Conservation (phyloP, 1,139 yeast species). For the Blastobotrys malaysiensis region DNA sequence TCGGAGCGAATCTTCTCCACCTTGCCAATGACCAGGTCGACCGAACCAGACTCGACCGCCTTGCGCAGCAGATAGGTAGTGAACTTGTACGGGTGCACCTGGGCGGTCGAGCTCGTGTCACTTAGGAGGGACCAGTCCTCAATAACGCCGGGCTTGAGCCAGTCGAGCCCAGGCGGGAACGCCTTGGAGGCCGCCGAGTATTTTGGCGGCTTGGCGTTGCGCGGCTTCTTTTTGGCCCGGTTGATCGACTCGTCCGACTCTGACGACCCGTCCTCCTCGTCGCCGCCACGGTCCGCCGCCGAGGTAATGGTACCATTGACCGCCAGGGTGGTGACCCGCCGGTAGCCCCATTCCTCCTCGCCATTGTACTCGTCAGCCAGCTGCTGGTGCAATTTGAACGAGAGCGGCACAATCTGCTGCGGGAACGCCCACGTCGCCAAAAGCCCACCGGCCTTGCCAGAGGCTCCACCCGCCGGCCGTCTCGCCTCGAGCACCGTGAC, state of each 20-base stretch:
- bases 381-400: conserved; percentile 81
- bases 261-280: background rate
- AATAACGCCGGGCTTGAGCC: conserved; percentile 69
- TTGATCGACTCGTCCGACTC: background rate
- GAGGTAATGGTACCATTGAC: conserved; percentile 67
- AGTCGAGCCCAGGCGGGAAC: conserved; percentile 70
- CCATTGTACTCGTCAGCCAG: conserved; percentile 76
- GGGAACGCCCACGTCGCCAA: conserved; percentile 97
- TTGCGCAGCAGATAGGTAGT: conserved; percentile 74
- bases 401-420: conserved; percentile 83
- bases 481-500: conserved; percentile 87
- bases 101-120: conserved; percentile 86
- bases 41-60: conserved; percentile 80
- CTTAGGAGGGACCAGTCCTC: conserved; percentile 78
- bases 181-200: conserved; percentile 4
- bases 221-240: background rate
- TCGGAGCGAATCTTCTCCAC: conserved; percentile 52
- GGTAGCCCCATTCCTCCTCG: conserved; percentile 83
- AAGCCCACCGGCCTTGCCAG: conserved; percentile 96
- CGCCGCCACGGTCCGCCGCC: conserved; percentile 7
- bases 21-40: conserved; percentile 78
- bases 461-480: conserved; percentile 95
- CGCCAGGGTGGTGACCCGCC: conserved; percentile 80
- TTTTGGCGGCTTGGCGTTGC: conserved; percentile 1
- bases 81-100: conserved; percentile 92